Evolutionary conservation across 2,329 filamentous ascomycete genomes (phyloP), one percentile per base, ranked within the genome.

Genomic region (Calonectria pauciramosa): DNA sequence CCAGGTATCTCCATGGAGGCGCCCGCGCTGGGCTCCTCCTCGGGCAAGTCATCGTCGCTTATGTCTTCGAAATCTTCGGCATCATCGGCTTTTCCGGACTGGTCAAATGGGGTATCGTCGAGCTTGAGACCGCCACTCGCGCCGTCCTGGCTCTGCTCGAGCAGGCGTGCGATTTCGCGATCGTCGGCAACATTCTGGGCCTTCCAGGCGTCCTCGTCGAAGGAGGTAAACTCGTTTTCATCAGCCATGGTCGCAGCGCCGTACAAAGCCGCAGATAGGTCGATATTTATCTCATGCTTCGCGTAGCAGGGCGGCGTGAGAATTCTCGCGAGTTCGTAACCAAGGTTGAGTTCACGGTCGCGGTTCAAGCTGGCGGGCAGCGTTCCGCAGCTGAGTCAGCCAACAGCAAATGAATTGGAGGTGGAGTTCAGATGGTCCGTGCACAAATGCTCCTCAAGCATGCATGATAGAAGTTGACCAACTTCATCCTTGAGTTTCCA

Each of bases 51-150:
- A 82, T 97, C 96, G 83, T 99, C 96, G 78, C 94, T 94, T 76
- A 99, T 96, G 82, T 98, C 95, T 82, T 95, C 95, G 80, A 90
- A 99, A 82, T 99, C 97, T 76, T 97, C 87, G 51, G 97, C 97
- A 86, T 99, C 95, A 74, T 96, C 96, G 70, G 96, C 96, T 85
- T 99, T 99, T 84, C 95, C 94, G 9, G 89, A 88, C 77, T 92
- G 89, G 77, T 93, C 92, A 76, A 93, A 90, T 30, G 88, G 84
- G 16, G 81, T 83, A 60, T 85, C 84, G 74, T 89, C 85, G 73
- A 91, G 82, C 66, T 86, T 85, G 6, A 87, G 81, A 11, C 84
- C 85, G 16, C 87, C 81, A 26, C 81, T 84, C 16, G 80, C 81
- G 38, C 84, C 84, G 71, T 86, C 84, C 74, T 87, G 85, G 49